These are phyloP conservation scores for Tilletia walkeri DNA, from an alignment of 1,284 basidiomycete genomes.

Conservation along the genomic window DNA sequence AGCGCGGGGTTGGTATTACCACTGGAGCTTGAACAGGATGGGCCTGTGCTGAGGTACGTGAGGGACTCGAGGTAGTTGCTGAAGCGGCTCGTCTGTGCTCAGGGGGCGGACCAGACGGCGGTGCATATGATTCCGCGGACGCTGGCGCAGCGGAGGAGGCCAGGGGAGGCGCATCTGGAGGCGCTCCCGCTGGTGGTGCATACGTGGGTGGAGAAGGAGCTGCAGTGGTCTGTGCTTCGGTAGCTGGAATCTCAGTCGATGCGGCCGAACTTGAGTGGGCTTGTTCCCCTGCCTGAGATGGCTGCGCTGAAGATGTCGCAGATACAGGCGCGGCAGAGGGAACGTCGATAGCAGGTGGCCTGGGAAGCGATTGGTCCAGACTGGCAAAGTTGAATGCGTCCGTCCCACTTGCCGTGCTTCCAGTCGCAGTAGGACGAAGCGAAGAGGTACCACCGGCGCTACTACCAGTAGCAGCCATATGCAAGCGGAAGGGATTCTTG, in stretches of 20 bases:
- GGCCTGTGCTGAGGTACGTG: background rate
- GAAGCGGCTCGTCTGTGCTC: background rate
- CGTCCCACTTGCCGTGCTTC: background rate
- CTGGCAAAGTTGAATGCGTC: too few relatives aligned
- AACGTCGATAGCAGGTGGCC: too few relatives aligned
- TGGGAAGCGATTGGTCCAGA: too few relatives aligned
- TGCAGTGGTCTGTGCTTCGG: background rate
- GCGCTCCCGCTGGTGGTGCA: too few relatives aligned
- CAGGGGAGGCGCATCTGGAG: background rate
- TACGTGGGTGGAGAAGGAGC: background rate
- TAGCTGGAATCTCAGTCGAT: too few relatives aligned
- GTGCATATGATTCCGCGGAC: background rate
- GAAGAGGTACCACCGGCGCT: too few relatives aligned
- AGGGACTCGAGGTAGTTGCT: background rate
- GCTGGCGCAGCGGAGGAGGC: background rate
- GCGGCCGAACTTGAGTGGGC: too few relatives aligned
- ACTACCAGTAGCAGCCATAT: background rate
- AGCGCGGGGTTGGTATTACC: background rate
- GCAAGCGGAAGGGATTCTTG: slow-evolving; percentile 8
- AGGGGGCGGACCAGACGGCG: background rate
- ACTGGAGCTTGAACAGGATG: background rate
- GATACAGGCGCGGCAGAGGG: too few relatives aligned
- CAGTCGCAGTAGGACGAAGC: background rate
- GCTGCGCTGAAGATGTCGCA: too few relatives aligned
- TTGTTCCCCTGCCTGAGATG: too few relatives aligned